Conservation (phyloP, 2,329 filamentous ascomycete species). For the Neofusicoccum ribis region DNA sequence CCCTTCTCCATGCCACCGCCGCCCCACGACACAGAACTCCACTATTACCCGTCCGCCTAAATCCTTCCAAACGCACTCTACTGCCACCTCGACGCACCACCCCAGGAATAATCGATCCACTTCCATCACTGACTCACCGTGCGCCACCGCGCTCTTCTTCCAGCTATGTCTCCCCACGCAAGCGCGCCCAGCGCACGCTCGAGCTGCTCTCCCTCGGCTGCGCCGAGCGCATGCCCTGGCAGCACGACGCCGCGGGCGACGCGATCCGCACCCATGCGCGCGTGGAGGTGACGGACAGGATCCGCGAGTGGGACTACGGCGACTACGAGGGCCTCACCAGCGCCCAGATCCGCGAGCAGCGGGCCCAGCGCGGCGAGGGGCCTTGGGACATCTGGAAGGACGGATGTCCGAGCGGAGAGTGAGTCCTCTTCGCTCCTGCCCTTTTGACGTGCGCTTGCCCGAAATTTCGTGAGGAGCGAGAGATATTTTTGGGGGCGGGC, state of each 20-base stretch:
- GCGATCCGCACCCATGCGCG: conserved; percentile 41
- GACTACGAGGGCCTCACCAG: conserved; percentile 60
- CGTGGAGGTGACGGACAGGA: conserved; percentile 48
- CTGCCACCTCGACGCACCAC: too few relatives aligned
- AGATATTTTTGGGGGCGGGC: too few relatives aligned
- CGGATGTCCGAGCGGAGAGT: conserved; percentile 82
- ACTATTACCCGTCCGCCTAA: too few relatives aligned
- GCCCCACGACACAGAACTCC: too few relatives aligned
- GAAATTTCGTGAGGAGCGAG: too few relatives aligned
- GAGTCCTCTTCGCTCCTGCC: conserved; percentile 16
- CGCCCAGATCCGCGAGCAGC: conserved; percentile 50
- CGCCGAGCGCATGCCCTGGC: conserved; percentile 70
- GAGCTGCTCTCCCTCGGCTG: conserved; percentile 79
- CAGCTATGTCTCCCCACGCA: conserved; percentile 81
- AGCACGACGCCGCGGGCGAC: background rate
- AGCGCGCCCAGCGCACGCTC: conserved; percentile 83
- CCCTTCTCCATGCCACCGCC: too few relatives aligned
- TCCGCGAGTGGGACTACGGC: conserved; percentile 65
- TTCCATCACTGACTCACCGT: background rate
- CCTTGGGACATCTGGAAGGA: conserved; percentile 85
- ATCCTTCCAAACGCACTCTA: too few relatives aligned
- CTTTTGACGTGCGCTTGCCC: too few relatives aligned
- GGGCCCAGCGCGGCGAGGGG: conserved; percentile 47
- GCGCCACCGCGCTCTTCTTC: background rate
- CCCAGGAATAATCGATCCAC: too few relatives aligned